Conservation (phyloP, 345 rosid genomes). For the Populus euphratica region DNA sequence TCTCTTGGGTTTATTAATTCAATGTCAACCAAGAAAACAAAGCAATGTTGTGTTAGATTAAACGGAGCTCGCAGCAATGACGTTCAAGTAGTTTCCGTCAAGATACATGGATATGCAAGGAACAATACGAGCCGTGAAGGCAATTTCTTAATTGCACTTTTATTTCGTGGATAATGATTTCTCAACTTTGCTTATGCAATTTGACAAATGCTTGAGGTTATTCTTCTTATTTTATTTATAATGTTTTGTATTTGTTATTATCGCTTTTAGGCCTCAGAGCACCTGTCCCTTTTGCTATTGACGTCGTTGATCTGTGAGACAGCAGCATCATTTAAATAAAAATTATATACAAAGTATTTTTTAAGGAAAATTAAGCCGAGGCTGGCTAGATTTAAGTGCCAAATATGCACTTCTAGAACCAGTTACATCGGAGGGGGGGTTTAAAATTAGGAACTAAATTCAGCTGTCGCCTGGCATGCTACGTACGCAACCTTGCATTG, state of each 20-base stretch:
- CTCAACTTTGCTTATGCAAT: neutral
- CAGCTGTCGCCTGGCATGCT: neutral
- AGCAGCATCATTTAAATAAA: neutral
- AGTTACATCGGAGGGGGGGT: conserved; percentile 12
- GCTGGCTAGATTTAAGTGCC: too few species aligned
- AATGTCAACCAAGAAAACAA: neutral
- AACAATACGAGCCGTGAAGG: neutral
- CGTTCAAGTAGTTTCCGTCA: conserved; percentile 19
- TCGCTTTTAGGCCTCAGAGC: conserved; percentile 8
- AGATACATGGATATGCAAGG: conserved; percentile 22
- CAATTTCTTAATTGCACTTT: neutral
- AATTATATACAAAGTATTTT: neutral
- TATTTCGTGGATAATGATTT: neutral
- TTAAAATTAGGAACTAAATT: neutral
- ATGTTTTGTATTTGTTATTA: neutral
- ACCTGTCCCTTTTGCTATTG: neutral
- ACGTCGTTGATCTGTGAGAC: conserved; percentile 13
- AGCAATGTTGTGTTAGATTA: conserved; percentile 27
- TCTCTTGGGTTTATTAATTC: neutral
- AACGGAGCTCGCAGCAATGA: conserved; percentile 47
- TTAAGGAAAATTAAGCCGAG: neutral
- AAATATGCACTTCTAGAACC: conserved; percentile 12
- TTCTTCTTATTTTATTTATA: neutral
- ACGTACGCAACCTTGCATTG: neutral
- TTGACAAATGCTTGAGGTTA: neutral